Evolutionary conservation across 2,329 filamentous ascomycete species (phyloP).

Genomic region (Microdochium paspali): DNA sequence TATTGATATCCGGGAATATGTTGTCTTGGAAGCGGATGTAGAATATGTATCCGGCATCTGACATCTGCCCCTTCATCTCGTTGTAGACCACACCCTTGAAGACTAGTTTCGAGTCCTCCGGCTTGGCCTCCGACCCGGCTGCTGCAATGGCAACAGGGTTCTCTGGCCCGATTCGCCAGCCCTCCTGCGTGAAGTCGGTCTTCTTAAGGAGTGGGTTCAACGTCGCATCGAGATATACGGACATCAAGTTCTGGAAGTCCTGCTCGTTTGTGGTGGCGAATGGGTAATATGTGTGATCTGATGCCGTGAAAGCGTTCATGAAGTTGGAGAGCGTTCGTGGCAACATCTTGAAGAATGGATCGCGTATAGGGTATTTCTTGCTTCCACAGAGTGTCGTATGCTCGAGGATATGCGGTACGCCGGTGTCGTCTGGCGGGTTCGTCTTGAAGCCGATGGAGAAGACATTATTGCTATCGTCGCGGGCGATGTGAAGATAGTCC

Average conservation of each 20-base stretch:
- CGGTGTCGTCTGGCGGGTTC: constrained; percentile 92
- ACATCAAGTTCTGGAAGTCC: constrained; percentile 93
- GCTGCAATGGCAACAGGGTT: constrained; percentile 56
- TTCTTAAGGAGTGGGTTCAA: constrained; percentile 81
- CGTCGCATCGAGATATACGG: constrained; percentile 92
- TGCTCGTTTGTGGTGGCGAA: constrained; percentile 95
- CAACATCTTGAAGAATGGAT: constrained; percentile 99
- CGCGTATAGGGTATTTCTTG: constrained; percentile 94
- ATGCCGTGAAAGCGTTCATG: constrained; percentile 97
- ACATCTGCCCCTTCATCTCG: constrained; percentile 99
- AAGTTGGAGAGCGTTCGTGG: constrained; percentile 97
- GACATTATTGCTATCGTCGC: constrained; percentile 97
- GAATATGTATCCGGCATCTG: constrained; percentile 90
- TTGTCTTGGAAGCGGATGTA: constrained; percentile 94
- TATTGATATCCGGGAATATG: constrained; percentile 89
- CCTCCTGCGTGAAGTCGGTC: constrained; percentile 91
- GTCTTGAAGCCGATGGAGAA: constrained; percentile 99
- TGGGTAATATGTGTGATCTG: constrained; percentile 94
- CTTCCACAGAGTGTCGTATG: constrained; percentile 96
- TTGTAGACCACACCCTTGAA: constrained; percentile 99
- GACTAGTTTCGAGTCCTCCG: constrained; percentile 60
- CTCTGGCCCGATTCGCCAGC: constrained; percentile 91
- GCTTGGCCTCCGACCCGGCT: constrained; percentile 29
- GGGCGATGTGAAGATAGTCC: constrained; percentile 89
- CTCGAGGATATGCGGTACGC: constrained; percentile 93